A percentile compares a stretch with the other conserved stretches of the same genome.
These are phyloP conservation scores for Syzygium jambos DNA, from an alignment of 345 rosid genomes.

Conservation along the genomic window DNA sequence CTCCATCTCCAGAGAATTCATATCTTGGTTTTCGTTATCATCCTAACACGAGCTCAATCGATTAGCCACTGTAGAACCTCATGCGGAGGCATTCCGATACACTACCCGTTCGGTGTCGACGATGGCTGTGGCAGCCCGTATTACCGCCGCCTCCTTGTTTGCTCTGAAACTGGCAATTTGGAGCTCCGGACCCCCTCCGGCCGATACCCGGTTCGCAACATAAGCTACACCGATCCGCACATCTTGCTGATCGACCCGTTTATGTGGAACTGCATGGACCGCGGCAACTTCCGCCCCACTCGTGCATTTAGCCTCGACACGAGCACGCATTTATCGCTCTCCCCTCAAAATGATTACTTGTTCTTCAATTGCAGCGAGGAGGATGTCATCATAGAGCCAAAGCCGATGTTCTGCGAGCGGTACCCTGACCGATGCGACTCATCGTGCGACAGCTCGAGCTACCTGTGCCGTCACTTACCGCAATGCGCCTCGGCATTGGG, in stretches of 20 bases:
- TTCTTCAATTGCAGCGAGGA: conserved; percentile 80
- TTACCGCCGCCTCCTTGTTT: conserved; percentile 69
- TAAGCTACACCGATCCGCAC: conserved; percentile 83
- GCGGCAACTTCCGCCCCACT: conserved; percentile 57
- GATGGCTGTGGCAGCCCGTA: conserved; percentile 91
- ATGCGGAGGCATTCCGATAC: conserved; percentile 67
- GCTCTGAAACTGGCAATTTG: conserved; percentile 50
- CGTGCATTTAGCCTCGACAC: conserved; percentile 84
- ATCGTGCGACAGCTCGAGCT: conserved; percentile 79
- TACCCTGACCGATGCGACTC: conserved; percentile 89
- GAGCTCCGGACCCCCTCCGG: conserved; percentile 86
- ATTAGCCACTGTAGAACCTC: conserved; percentile 48
- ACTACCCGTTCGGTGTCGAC: conserved; percentile 69
- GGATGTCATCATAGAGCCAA: conserved; percentile 66
- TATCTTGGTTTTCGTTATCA: conserved; percentile 1
- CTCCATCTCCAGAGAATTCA: neutral
- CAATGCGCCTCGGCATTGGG: conserved; percentile 42
- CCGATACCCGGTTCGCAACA: conserved; percentile 51
- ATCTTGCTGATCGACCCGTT: conserved; percentile 60
- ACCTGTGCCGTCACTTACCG: conserved; percentile 84
- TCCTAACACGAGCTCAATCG: conserved; percentile 19
- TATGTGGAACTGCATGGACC: conserved; percentile 84
- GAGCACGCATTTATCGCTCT: conserved; percentile 68
- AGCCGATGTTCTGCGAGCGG: conserved; percentile 74
- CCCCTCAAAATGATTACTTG: conserved; percentile 77